Percentiles rank a stretch among this genome's conserved stretches.
phyloP scores from a whole-genome alignment of 257 asterid genomes.

The Rauvolfia tetraphylla region DNA sequence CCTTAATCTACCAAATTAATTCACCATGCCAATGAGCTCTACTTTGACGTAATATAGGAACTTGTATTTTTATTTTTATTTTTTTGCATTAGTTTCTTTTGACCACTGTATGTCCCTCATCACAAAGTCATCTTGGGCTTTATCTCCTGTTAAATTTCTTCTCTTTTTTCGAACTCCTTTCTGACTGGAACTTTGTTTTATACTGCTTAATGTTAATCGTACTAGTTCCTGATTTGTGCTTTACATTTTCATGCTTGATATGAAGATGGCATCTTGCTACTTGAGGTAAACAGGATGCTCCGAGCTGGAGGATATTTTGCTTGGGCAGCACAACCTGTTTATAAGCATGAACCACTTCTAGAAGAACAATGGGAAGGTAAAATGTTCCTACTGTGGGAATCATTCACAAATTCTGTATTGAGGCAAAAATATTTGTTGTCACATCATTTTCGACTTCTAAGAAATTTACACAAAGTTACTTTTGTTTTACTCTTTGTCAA shows the following conservation, averaged over 20 bases:
- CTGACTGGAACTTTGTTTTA: neutral
- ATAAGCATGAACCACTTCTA: constrained; percentile 76
- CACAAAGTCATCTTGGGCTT: neutral
- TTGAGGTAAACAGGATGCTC: constrained; percentile 92
- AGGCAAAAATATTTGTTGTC: neutral
- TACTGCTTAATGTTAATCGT: neutral
- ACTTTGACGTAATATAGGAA: neutral
- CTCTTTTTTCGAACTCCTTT: neutral
- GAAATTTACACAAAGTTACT: neutral
- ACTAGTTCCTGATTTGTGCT: constrained; percentile 4
- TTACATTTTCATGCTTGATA: constrained; percentile 13
- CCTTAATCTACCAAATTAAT: neutral
- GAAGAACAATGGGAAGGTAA: constrained; percentile 96
- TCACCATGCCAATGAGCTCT: neutral
- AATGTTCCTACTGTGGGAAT: neutral
- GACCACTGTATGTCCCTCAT: neutral
- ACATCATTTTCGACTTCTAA: neutral
- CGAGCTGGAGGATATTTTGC: constrained; percentile 94
- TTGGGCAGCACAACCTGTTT: constrained; percentile 98
- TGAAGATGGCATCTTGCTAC: constrained; percentile 86
- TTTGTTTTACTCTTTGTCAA: neutral
- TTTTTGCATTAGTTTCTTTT: neutral
- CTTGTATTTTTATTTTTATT: neutral
- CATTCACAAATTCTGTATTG: too few species aligned
- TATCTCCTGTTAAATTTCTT: neutral